A percentile compares a stretch with the other conserved stretches of the same genome.
These are phyloP conservation scores for Begonia loranthoides DNA, from an alignment of 306 rosid genomes.

Conservation along the genomic window DNA sequence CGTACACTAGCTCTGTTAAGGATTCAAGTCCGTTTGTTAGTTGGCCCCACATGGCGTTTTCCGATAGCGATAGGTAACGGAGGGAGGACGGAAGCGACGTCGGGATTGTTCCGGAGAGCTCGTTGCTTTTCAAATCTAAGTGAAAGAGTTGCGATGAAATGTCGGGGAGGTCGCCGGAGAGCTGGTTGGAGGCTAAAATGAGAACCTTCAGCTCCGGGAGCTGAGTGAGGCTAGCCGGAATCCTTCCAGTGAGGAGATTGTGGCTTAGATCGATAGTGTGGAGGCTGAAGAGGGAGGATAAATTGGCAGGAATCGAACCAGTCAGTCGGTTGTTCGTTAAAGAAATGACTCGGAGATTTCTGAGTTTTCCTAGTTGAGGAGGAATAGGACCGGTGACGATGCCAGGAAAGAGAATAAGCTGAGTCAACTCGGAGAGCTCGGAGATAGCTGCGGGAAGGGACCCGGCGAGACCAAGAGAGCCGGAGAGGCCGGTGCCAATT, in stretches of 20 bases:
- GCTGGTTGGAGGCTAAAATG: constrained; percentile 40
- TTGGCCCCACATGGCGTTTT: constrained; percentile 44
- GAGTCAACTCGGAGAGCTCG: constrained; percentile 46
- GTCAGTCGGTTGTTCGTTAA: constrained; percentile 55
- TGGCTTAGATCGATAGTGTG: constrained; percentile 76
- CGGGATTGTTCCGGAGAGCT: constrained; percentile 34
- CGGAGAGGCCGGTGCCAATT: constrained; percentile 36
- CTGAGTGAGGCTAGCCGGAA: constrained; percentile 32
- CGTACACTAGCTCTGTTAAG: constrained; percentile 32
- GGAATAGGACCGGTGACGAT: constrained; percentile 72
- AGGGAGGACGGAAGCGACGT: constrained; percentile 34
- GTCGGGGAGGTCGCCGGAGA: constrained; percentile 26
- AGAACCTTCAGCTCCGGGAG: constrained; percentile 39
- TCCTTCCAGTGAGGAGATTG: constrained; percentile 43
- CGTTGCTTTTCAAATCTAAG: constrained; percentile 37
- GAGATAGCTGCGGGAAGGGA: constrained; percentile 34
- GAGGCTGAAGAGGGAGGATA: constrained; percentile 33
- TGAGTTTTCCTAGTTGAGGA: constrained; percentile 28
- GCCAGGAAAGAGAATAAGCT: constrained; percentile 65
- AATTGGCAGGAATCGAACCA: constrained; percentile 34
- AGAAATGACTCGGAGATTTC: constrained; percentile 51
- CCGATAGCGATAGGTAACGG: constrained; percentile 52
- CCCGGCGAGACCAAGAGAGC: constrained; percentile 41
- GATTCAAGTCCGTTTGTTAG: constrained; percentile 38
- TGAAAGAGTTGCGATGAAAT: constrained; percentile 43